Percentiles rank a stretch among this genome's conserved stretches.
Evolutionary conservation across 148 eudicot genomes (phyloP).

Genomic region (Fagopyrum homotropicum): DNA sequence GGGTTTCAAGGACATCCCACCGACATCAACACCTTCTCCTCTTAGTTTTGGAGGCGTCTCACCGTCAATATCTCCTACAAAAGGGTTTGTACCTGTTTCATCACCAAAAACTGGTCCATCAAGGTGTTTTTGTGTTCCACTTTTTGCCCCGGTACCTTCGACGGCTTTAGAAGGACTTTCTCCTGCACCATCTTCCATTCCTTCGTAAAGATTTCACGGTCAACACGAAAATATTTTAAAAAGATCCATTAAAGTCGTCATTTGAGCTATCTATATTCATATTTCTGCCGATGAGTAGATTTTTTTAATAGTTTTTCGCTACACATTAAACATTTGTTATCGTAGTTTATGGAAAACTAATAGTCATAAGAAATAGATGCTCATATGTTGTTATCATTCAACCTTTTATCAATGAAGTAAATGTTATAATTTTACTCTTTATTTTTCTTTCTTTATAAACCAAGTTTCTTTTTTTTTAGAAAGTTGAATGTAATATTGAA

Average conservation of each 20-base stretch:
- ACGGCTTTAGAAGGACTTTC: not conserved
- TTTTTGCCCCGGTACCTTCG: too few relatives aligned
- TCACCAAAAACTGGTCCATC: too few relatives aligned
- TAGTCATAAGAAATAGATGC: not conserved
- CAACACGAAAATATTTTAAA: not conserved
- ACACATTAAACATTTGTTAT: not conserved
- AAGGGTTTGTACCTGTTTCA: too few relatives aligned
- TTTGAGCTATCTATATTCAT: not conserved
- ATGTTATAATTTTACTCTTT: not conserved
- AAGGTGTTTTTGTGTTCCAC: too few relatives aligned
- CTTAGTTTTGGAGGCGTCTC: not conserved
- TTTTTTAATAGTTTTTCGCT: not conserved
- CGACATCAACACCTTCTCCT: not conserved
- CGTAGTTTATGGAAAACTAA: not conserved
- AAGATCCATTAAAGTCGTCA: not conserved
- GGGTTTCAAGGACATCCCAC: not conserved
- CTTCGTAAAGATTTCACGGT: not conserved
- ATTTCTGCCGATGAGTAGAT: not conserved
- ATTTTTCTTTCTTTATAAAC: not conserved
- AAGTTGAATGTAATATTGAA: too few relatives aligned
- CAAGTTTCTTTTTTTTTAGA: not conserved
- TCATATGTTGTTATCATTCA: not conserved
- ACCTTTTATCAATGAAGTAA: not conserved
- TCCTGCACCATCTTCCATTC: not conserved
- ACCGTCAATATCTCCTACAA: not conserved